Percentiles rank a stretch among this genome's conserved stretches.
Conservation (phyloP, 441 rosid species). For the Syzygium malaccense region DNA sequence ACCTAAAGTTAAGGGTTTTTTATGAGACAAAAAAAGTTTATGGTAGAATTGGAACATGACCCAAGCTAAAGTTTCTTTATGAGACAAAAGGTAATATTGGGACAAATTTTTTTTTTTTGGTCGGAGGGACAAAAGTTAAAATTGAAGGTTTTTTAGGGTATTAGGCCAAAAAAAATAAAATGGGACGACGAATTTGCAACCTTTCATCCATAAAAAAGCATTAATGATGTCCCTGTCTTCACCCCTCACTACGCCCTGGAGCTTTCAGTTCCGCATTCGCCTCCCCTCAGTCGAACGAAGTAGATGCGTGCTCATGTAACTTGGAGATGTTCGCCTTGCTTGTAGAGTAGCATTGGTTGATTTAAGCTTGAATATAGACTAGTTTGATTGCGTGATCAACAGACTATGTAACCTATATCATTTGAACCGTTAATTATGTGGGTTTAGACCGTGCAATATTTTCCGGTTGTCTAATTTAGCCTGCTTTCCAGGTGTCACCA, state of each 20-base stretch:
- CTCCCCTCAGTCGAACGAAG: background rate
- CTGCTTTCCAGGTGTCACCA: background rate
- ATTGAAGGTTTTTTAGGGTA: too few relatives aligned
- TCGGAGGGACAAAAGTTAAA: too few relatives aligned
- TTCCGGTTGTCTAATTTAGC: background rate
- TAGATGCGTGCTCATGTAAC: background rate
- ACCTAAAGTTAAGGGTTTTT: too few relatives aligned
- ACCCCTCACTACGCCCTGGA: background rate
- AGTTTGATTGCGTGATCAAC: background rate
- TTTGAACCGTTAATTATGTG: background rate
- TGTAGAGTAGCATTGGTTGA: background rate
- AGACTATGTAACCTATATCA: background rate
- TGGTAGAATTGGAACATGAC: too few relatives aligned
- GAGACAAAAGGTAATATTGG: too few relatives aligned
- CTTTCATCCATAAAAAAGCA: too few relatives aligned
- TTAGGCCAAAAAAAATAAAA: too few relatives aligned
- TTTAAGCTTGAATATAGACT: background rate
- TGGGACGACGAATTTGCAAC: too few relatives aligned
- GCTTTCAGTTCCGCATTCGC: background rate
- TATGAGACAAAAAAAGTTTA: too few relatives aligned
- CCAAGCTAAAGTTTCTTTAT: too few relatives aligned
- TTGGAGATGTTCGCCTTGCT: background rate
- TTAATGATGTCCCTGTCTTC: too few relatives aligned
- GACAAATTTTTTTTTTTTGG: too few relatives aligned
- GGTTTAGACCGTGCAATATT: background rate